Percentiles rank a stretch among this genome's conserved stretches.
These are phyloP conservation scores for Morella rubra DNA, from an alignment of 306 rosid genomes.

Conservation along the genomic window DNA sequence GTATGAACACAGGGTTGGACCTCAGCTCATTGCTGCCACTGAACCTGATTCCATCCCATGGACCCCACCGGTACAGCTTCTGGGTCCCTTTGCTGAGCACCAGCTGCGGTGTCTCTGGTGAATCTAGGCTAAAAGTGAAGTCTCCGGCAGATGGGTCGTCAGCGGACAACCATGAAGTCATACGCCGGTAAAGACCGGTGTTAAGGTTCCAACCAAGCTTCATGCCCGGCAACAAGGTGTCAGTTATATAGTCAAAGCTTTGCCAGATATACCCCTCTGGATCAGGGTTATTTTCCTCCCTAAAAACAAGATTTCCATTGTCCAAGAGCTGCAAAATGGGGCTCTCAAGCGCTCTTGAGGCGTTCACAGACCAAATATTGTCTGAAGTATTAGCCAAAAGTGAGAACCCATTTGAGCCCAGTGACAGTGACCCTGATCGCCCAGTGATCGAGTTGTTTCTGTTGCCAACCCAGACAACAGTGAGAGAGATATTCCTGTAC, in stretches of 20 bases:
- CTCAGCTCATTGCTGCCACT: slow-evolving; percentile 22
- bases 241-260: slow-evolving; percentile 27
- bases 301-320: slow-evolving; percentile 27
- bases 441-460: slow-evolving; percentile 19
- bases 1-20: slow-evolving; percentile 18
- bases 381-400: background rate
- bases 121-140: slow-evolving; percentile 20
- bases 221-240: slow-evolving; percentile 28
- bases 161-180: slow-evolving; percentile 19
- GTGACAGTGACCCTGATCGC: slow-evolving; percentile 5
- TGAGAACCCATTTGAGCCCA: slow-evolving; percentile 17
- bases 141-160: slow-evolving; percentile 23
- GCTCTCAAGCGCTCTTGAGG: background rate
- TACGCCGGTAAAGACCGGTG: background rate
- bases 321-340: slow-evolving; percentile 22
- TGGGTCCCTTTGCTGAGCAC: slow-evolving; percentile 2
- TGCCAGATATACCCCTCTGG: slow-evolving; percentile 22
- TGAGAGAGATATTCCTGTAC: slow-evolving; percentile 31
- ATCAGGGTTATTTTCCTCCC: slow-evolving; percentile 1
- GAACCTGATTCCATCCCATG: slow-evolving; percentile 35
- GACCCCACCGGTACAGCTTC: slow-evolving; percentile 26
- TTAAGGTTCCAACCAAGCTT: slow-evolving; percentile 35
- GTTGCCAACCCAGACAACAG: slow-evolving; percentile 33
- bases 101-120: slow-evolving; percentile 27
- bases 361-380: slow-evolving; percentile 10